Evolutionary conservation across 371 early-diverging fungal genomes (phyloP).

Genomic region (Mucor sp.): DNA sequence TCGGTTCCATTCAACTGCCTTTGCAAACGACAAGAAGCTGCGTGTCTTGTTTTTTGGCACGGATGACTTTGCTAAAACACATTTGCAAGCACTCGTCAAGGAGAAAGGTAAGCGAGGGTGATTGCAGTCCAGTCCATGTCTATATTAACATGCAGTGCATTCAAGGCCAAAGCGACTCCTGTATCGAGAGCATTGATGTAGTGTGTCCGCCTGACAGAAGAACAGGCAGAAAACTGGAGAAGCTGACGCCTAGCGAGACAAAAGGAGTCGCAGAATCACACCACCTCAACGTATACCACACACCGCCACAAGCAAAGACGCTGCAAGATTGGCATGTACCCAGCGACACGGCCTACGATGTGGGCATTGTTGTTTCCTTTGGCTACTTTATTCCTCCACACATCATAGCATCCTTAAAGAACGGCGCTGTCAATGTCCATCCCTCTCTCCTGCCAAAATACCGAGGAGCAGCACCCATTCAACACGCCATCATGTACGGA

Average conservation of each 20-base stretch:
- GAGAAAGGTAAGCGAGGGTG: conserved; percentile 41
- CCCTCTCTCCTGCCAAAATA: conserved; percentile 88
- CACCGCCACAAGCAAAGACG: conserved; percentile 27
- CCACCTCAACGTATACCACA: conserved; percentile 28
- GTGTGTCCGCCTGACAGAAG: conserved; percentile 69
- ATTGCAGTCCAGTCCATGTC: not conserved
- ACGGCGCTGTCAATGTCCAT: conserved; percentile 86
- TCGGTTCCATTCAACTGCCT: not conserved
- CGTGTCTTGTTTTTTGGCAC: conserved; percentile 83
- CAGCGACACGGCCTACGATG: conserved; percentile 50
- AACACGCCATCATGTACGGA: conserved; percentile 80
- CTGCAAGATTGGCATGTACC: conserved; percentile 38
- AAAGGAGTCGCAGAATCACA: conserved; percentile 46
- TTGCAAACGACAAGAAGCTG: conserved; percentile 20
- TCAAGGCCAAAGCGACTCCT: conserved; percentile 16
- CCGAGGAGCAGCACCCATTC: conserved; percentile 93
- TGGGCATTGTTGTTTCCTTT: conserved; percentile 94
- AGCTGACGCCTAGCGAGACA: conserved; percentile 38
- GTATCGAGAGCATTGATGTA: conserved; percentile 61
- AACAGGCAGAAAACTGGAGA: conserved; percentile 48
- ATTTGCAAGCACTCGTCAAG: conserved; percentile 60
- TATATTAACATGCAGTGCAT: not conserved
- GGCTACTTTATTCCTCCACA: conserved; percentile 84
- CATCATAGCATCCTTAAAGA: conserved; percentile 66
- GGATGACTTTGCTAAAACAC: conserved; percentile 76